phyloP scores from a whole-genome alignment of 108 stramenopile genomes.

The Discostella stelligeroides region DNA sequence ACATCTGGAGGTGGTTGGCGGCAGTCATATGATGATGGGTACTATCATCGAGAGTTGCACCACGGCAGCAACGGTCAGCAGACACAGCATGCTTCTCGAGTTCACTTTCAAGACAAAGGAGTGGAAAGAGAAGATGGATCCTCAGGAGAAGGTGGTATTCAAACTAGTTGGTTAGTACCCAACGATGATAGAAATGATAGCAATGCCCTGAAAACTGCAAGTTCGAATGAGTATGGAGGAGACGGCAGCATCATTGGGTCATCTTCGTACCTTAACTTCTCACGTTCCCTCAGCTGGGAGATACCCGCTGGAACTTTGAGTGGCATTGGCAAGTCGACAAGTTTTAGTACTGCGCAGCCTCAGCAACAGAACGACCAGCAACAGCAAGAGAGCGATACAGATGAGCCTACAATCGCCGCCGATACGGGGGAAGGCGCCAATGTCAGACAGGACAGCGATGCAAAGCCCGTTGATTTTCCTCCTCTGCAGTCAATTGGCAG shows the following conservation, averaged over 20 bases:
- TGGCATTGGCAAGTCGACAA: constrained; percentile 6
- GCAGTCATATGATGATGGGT: neutral
- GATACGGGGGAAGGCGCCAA: neutral
- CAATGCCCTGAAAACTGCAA: neutral
- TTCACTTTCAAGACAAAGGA: neutral
- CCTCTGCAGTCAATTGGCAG: constrained; percentile 9
- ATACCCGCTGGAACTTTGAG: constrained; percentile 29
- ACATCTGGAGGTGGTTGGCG: neutral
- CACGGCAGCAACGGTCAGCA: neutral
- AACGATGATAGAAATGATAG: neutral
- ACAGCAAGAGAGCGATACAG: neutral
- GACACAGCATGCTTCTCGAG: no score
- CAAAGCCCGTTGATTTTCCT: neutral
- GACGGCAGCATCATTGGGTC: constrained; percentile 13
- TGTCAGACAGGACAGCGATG: neutral
- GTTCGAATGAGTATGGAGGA: constrained; percentile 1
- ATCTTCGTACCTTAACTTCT: constrained; percentile 7
- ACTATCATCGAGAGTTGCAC: neutral
- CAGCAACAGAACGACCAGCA: neutral
- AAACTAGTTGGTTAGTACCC: neutral
- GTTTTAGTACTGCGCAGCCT: neutral
- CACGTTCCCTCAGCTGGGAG: constrained; percentile 23
- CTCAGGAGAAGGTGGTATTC: neutral
- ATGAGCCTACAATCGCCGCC: no score
- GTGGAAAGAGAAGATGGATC: neutral